Percentiles rank a stretch among this genome's conserved stretches.
Conservation (phyloP, 495 filamentous ascomycete species). For the Penicillium ucsense region DNA sequence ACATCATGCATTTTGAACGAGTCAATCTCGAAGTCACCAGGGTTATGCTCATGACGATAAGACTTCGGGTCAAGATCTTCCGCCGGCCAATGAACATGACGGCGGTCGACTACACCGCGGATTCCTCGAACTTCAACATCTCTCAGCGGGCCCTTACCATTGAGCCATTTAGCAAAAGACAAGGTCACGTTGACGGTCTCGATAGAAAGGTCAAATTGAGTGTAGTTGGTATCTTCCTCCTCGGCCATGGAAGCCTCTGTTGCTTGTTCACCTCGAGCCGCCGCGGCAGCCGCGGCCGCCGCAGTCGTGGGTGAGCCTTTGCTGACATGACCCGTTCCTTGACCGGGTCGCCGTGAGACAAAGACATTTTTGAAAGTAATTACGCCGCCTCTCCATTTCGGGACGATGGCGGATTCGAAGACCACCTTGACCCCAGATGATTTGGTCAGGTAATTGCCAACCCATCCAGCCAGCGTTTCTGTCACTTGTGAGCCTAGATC, state of each 20-base stretch:
- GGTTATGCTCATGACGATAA: conserved; percentile 76
- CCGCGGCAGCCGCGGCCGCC: conserved; percentile 76
- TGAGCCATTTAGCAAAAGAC: conserved; percentile 98
- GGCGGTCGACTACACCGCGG: conserved; percentile 90
- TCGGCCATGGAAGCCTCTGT: conserved; percentile 22
- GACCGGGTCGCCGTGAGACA: conserved; percentile 82
- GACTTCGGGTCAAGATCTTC: conserved; percentile 75
- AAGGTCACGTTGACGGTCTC: conserved; percentile 92
- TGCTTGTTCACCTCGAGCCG: conserved; percentile 37
- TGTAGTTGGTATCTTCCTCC: conserved; percentile 91
- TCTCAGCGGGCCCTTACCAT: conserved; percentile 82
- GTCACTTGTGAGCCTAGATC: neutral
- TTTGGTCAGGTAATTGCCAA: conserved; percentile 91
- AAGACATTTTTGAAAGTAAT: conserved; percentile 97
- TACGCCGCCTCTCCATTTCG: conserved; percentile 85
- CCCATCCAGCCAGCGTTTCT: conserved; percentile 89
- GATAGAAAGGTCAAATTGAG: conserved; percentile 91
- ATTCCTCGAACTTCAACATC: conserved; percentile 93
- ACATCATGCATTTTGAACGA: conserved; percentile 93
- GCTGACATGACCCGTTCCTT: conserved; percentile 65
- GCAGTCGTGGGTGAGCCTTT: conserved; percentile 85
- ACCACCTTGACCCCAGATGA: conserved; percentile 93
- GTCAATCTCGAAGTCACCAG: conserved; percentile 94
- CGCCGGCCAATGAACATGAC: conserved; percentile 59
- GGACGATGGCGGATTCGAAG: conserved; percentile 96